Evolutionary conservation across 306 rosid genomes (phyloP), one percentile per base, ranked within the genome.

Genomic region (cucumber (Cucumis sativus)): DNA sequence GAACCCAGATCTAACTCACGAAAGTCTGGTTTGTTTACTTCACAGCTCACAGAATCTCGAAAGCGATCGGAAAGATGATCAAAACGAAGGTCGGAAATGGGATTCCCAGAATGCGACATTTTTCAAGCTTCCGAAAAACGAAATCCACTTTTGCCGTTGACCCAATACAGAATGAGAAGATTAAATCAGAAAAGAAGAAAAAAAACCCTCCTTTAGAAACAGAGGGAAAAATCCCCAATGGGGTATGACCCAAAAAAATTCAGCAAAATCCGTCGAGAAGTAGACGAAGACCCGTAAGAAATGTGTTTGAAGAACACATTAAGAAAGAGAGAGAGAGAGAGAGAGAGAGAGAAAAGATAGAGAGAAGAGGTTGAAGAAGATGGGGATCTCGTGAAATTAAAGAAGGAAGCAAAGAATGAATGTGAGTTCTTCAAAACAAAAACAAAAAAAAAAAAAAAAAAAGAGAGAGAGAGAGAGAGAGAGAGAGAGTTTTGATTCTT

Each of bases 371-470:
- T 58, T 61, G 81, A 37, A 81, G 88, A 88, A 81, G 88, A 88
- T 83, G 93, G 95, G 95, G 93, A 90, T 92, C 97, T 87, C 93
- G 98, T 92, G 97, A 94, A 87, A 75, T 87, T 79, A 87, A 87
- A 86, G 83, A 84, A 84, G 89, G 83, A 87, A 88, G 97, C 88
- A 91, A 93, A 84, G 97, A 94, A 94, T 90, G 96, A 90, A 90
- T 87, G 90, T 81, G 91, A 87, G 84, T 73, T 73, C 75, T 67
- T 47, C 35, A 76, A 78, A 68, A 77, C 75, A 71, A 47, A 45
- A 12, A 52, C 35, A 76, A 78, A 68, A 77, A 75, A 71, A 47
- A 45, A 3, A 52, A 16, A 52, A 51, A 49, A 23, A 1, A 23
- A 1, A 23, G 25, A 23, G 28, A 23, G 25, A 23, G 25, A 23